Base-by-base conservation (phyloP, 83 land plant species). In the Picea engelmannii region DNA sequence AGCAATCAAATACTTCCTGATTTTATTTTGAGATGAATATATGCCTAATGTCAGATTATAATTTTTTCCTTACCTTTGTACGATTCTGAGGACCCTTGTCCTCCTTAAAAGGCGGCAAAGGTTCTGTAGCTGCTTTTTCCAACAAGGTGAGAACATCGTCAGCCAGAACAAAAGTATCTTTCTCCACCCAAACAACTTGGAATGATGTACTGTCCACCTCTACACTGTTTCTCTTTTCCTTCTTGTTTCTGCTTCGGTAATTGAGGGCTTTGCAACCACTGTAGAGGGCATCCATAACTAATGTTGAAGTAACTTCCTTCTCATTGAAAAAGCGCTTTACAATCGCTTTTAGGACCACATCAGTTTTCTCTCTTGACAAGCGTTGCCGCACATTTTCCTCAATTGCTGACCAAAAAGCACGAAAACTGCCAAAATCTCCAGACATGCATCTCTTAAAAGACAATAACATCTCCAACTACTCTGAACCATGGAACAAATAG, bases 261-360 rank as follows among this genome's bases (percentile, higher is more conserved):
- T 93, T 93, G 44, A 98, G 95, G 47, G 98, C 99, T 84, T 90
- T 96, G 74, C 94, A 87, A 21, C 99, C 99, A 89, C 99, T 96
- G 85, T 98, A 98, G 16, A 98, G 89, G 10, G 99, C 98, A 82
- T 98, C 99, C 99, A 98, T 98, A 10, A 98, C 99, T 84, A 98
- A 86, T 55, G 99, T 96, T 35, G 99, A 98, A 42, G 99, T 98
- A 21, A 98, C 99, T 87, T 98, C 99, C 84, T 98, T 98, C 82
- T 98, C 99, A 82, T 96, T 93, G 67, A 98, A 98, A 82, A 98
- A 98, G 40, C 92, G 92, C 82, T 98, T 98, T 12, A 98, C 99
- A 86, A 96, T 91, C 27, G 91, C 92, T 88, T 96, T 98, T 78
- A 98, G 81, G 17, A 98, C 92, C 16, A 88, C 79, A 66, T 98